Evolutionary conservation across 495 filamentous ascomycete genomes (phyloP), one percentile per base, ranked within the genome.

Genomic region (Hypomontagnella monticulosa): DNA sequence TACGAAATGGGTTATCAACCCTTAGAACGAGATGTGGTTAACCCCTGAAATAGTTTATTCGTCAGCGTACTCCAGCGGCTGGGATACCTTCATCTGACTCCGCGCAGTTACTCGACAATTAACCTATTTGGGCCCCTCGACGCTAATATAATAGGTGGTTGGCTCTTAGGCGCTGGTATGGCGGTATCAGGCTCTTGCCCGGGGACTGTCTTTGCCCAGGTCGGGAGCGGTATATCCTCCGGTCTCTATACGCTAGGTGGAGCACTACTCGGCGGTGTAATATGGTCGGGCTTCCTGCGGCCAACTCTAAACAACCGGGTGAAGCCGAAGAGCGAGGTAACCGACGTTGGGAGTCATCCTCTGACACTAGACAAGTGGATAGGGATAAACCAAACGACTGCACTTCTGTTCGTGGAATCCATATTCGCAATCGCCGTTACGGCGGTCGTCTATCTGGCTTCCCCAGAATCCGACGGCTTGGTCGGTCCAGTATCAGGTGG

Each of bases 91-190:
- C 47, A 63, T 33, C 56, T 78, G 41, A 63, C 62, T 0, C 77
- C 80, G 0, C 75, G 75, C 2, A 47, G 49, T 48, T 71, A 59
- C 66, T 74, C 78, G 48, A 66, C 78, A 33, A 36, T 85, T 14
- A 69, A 68, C 49, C 61, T 80, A 50, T 77, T 84, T 63, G 61
- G 68, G 3, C 54, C 57, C 10, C 80, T 81, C 64, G 82, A 85
- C 68, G 83, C 83, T 50, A 87, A 88, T 67, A 67, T 87, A 59
- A 59, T 87, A 67, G 85, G 84, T 56, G 85, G 85, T 30, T 47
- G 66, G 4, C 73, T 88, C 9, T 70, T 87, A 34, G 85, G 85
- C 38, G 49, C 77, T 1, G 85, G 85, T 57, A 82, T 87, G 83
- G 73, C 81, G 23, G 70, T 86, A 16, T 78, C 84, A 1, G 85